These are phyloP conservation scores for Chlamydomonas sp. DNA, from an alignment of 139 green algal genomes.

Conservation along the genomic window DNA sequence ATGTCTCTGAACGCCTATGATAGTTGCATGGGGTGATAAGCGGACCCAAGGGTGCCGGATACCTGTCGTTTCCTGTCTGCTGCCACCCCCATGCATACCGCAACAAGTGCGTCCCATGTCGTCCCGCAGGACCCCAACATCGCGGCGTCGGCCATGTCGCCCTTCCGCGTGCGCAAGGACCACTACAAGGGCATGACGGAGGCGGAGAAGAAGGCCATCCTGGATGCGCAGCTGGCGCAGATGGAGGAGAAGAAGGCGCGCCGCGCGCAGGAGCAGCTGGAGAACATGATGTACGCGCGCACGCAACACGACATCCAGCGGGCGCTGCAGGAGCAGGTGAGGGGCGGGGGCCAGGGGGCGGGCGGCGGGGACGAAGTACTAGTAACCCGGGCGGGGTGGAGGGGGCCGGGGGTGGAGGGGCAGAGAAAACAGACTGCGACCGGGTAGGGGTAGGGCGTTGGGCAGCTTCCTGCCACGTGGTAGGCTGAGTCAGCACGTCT, in stretches of 20 bases:
- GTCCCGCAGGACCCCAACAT: conserved; percentile 50
- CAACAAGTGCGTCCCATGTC: no score
- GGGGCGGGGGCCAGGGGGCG: not conserved
- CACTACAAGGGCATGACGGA: conserved; percentile 62
- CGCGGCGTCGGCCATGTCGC: conserved; percentile 45
- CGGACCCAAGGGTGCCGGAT: no score
- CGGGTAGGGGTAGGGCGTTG: no score
- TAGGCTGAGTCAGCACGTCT: no score
- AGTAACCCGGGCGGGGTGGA: not conserved
- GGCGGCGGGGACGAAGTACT: not conserved
- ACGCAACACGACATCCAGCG: conserved; percentile 51
- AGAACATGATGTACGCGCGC: conserved; percentile 50
- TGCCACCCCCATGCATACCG: not conserved
- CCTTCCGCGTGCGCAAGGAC: conserved; percentile 56
- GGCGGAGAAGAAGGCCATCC: conserved; percentile 57
- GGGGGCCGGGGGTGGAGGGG: not conserved
- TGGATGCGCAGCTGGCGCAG: conserved; percentile 62
- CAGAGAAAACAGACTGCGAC: no score
- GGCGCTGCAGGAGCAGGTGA: conserved; percentile 49
- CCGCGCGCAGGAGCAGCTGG: conserved; percentile 37
- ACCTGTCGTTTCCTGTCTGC: not conserved
- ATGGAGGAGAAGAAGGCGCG: conserved; percentile 64
- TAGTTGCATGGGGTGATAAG: no score
- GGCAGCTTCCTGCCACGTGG: no score
- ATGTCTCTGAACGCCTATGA: no score